Evolutionary conservation across 2,329 filamentous ascomycete genomes (phyloP).

Genomic region (Microsporum audouinii): DNA sequence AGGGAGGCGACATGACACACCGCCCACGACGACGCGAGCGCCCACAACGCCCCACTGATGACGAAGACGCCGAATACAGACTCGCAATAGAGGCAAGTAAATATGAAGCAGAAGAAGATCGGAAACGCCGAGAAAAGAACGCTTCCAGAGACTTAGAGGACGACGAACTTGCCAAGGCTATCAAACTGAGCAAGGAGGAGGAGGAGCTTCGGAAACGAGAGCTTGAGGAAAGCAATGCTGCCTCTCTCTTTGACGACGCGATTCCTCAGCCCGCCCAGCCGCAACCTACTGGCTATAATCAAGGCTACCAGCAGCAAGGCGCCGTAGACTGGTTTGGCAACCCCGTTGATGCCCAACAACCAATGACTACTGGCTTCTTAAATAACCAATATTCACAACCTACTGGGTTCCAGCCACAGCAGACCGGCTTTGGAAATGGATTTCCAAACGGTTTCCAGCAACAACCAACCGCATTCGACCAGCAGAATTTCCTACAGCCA

Average conservation of each 20-base stretch:
- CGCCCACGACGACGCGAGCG: conserved; percentile 38
- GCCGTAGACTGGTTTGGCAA: conserved; percentile 97
- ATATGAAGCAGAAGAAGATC: conserved; percentile 84
- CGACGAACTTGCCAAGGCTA: conserved; percentile 86
- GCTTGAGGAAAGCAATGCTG: conserved; percentile 72
- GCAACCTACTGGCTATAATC: conserved; percentile 82
- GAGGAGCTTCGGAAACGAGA: conserved; percentile 71
- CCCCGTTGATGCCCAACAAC: conserved; percentile 65
- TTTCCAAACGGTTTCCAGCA: conserved; percentile 57
- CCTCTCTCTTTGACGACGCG: conserved; percentile 77
- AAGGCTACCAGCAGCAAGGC: conserved; percentile 93
- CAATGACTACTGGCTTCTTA: conserved; percentile 56
- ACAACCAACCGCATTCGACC: conserved; percentile 60
- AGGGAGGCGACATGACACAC: conserved; percentile 31
- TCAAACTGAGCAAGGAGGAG: conserved; percentile 90
- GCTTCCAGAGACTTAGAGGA: conserved; percentile 51
- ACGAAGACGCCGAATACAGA: conserved; percentile 82
- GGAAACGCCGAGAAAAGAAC: conserved; percentile 50
- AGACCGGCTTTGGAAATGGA: conserved; percentile 57
- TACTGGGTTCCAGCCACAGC: conserved; percentile 55
- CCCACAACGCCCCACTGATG: conserved; percentile 49
- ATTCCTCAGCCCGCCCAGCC: conserved; percentile 51
- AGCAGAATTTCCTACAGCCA: conserved; percentile 30
- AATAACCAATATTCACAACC: conserved; percentile 63
- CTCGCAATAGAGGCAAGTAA: conserved; percentile 92